A percentile compares a stretch with the other conserved stretches of the same genome.
Conservation (phyloP, 1,284 basidiomycete genomes). For the Paramarasmius palmivorus region DNA sequence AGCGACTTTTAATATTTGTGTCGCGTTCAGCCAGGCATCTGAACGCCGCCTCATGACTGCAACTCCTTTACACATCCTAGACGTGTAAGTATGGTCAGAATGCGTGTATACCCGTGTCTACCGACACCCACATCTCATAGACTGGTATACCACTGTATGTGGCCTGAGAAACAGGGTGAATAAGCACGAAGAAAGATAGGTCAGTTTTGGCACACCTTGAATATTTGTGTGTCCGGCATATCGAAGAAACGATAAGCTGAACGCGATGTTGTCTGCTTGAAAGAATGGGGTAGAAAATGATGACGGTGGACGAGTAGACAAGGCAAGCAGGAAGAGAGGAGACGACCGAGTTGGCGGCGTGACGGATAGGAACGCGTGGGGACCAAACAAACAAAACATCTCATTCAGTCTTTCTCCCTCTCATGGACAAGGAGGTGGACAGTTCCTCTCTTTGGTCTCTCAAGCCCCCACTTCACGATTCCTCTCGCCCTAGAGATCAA, state of each 20-base stretch:
- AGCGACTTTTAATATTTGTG: conserved; percentile 98
- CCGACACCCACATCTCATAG: conserved; percentile 73
- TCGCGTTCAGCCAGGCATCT: conserved; percentile 98
- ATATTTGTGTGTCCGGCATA: conserved; percentile 81
- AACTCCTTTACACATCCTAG: conserved; percentile 90
- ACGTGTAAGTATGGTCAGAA: conserved; percentile 34
- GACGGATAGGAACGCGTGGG: conserved; percentile 35
- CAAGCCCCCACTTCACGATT: conserved; percentile 52
- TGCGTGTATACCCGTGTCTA: conserved; percentile 35
- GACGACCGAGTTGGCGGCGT: neutral
- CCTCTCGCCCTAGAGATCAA: conserved; percentile 51
- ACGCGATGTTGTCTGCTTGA: neutral
- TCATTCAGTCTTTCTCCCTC: neutral
- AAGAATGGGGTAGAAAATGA: neutral
- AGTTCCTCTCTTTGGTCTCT: conserved; percentile 27
- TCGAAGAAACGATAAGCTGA: neutral
- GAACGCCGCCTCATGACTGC: conserved; percentile 97
- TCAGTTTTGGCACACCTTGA: conserved; percentile 53
- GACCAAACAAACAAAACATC: conserved; percentile 56
- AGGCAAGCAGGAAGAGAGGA: neutral
- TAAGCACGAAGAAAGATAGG: conserved; percentile 11
- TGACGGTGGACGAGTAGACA: neutral
- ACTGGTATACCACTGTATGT: conserved; percentile 88
- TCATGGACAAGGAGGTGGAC: conserved; percentile 8
- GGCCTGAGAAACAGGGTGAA: conserved; percentile 48